Conservation (phyloP, 2,329 filamentous ascomycete species). For the Neofusicoccum laricinum region DNA sequence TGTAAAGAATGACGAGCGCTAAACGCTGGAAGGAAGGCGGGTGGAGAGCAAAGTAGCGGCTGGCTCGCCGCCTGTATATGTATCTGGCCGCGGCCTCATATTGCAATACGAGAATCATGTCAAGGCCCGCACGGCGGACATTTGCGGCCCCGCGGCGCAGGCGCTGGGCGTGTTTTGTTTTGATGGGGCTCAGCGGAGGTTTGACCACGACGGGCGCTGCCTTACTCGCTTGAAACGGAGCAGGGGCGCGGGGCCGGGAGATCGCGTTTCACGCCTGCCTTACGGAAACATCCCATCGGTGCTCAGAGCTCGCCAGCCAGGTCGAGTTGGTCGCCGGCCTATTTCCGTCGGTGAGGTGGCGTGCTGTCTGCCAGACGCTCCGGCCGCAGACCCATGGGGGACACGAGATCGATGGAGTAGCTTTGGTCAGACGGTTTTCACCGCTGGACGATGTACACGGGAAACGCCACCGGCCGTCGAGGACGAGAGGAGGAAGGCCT, state of each 20-base stretch:
- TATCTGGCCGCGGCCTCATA: not conserved
- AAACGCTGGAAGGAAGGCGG: not conserved
- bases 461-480: not conserved
- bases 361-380: not conserved
- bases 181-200: conserved; percentile 7
- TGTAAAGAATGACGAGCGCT: conserved; percentile 8
- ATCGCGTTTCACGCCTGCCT: conserved; percentile 6
- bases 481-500: not conserved
- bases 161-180: conserved; percentile 12
- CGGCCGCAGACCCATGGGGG: not conserved
- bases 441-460: not conserved
- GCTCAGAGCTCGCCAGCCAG: not conserved
- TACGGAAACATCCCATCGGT: not conserved
- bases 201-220: not conserved
- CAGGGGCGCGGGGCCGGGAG: conserved; percentile 9
- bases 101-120: conserved; percentile 1
- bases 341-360: not conserved
- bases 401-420: not conserved
- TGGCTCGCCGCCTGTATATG: not conserved
- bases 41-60: not conserved
- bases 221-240: conserved; percentile 13
- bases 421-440: not conserved
- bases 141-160: conserved; percentile 3
- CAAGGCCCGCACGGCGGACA: not conserved
- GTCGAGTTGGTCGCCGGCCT: not conserved